These are phyloP conservation scores for Abrus precatorius DNA, from an alignment of 306 rosid genomes.

Conservation along the genomic window DNA sequence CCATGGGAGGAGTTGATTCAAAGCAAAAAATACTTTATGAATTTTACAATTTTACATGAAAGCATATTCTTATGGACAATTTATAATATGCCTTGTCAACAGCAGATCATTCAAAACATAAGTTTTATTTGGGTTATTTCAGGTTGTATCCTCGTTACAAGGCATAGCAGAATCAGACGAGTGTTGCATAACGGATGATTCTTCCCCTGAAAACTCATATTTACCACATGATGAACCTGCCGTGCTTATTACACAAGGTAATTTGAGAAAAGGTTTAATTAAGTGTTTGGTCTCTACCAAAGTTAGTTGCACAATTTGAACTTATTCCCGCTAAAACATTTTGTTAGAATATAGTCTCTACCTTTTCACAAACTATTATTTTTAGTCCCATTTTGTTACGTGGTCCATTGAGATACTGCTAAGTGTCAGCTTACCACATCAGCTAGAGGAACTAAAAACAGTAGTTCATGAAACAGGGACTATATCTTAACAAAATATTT, in stretches of 20 bases:
- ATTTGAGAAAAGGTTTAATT: constrained; percentile 3
- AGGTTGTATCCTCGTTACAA: constrained; percentile 61
- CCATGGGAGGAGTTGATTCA: background rate
- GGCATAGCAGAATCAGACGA: constrained; percentile 46
- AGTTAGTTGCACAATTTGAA: no score
- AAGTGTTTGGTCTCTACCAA: no score
- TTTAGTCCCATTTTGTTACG: no score
- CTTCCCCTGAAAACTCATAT: constrained; percentile 39
- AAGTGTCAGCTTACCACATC: no score
- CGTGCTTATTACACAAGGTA: constrained; percentile 45
- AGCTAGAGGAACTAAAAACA: no score
- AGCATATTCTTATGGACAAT: constrained; percentile 1
- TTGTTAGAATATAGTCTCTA: no score
- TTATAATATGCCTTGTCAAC: background rate
- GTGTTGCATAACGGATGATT: constrained; percentile 24
- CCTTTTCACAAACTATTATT: no score
- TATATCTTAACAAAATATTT: no score
- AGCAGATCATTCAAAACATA: constrained; percentile 33
- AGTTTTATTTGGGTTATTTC: constrained; percentile 37
- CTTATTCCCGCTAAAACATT: no score
- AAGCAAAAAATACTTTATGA: background rate
- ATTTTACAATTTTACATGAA: no score
- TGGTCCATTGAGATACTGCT: no score
- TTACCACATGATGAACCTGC: background rate
- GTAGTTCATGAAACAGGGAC: no score